Evolutionary conservation across 371 early-diverging fungal species (phyloP).

Genomic region (Mortierella sp.): DNA sequence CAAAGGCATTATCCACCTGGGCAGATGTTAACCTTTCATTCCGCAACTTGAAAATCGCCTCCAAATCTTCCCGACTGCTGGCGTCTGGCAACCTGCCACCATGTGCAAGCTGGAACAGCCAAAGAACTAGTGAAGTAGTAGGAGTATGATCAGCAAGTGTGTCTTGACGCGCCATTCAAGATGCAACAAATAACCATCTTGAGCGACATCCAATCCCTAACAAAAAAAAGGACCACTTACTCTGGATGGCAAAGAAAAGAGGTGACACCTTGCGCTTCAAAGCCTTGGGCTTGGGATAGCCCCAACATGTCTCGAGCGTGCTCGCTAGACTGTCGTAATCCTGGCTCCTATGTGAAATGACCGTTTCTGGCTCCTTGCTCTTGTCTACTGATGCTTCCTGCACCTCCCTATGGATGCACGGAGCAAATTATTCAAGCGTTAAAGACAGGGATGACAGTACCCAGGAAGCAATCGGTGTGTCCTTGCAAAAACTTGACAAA

Average conservation of each 20-base stretch:
- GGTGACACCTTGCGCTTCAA: slow-evolving; percentile 64
- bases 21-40: slow-evolving; percentile 41
- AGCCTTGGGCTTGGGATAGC: slow-evolving; percentile 41
- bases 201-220: background rate
- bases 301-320: slow-evolving; percentile 50
- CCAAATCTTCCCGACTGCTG: slow-evolving; percentile 37
- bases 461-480: background rate
- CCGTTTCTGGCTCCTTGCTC: slow-evolving; percentile 61
- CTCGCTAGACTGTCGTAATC: slow-evolving; percentile 62
- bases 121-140: slow-evolving; percentile 46
- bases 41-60: slow-evolving; percentile 34
- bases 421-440: background rate
- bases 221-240: slow-evolving; percentile 45
- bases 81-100: slow-evolving; percentile 39
- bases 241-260: slow-evolving; percentile 65
- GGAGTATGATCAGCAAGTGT: background rate
- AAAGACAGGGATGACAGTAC: background rate
- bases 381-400: slow-evolving; percentile 34
- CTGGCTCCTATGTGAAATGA: slow-evolving; percentile 57
- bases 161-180: background rate
- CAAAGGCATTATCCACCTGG: slow-evolving; percentile 43
- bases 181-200: background rate
- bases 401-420: slow-evolving; percentile 14
- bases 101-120: slow-evolving; percentile 58
- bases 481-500: background rate